Percentiles rank a stretch among this genome's conserved stretches.
phyloP scores from a whole-genome alignment of 208 protist genomes.

The Leishmania turanica region DNA sequence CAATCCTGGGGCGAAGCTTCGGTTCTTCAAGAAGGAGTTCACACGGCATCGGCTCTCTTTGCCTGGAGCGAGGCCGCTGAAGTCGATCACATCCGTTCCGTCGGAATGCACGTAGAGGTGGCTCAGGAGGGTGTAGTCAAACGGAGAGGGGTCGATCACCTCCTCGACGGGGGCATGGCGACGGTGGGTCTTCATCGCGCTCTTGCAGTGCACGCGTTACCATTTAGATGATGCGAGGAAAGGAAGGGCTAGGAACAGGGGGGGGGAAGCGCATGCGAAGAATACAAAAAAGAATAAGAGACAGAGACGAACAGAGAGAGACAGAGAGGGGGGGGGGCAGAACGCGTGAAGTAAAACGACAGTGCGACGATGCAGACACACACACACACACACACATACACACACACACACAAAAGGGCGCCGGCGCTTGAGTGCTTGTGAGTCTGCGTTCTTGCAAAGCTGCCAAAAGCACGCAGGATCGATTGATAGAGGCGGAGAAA shows the following conservation, averaged over 20 bases:
- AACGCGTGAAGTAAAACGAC: background rate
- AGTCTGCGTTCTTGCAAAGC: background rate
- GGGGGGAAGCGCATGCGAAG: background rate
- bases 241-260: background rate
- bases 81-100: conserved; percentile 80
- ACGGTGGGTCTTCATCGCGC: conserved; percentile 66
- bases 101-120: conserved; percentile 74
- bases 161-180: conserved; percentile 32
- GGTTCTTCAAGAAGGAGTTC: conserved; percentile 46
- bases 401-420: background rate
- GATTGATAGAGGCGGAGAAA: too few species aligned
- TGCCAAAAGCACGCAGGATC: background rate
- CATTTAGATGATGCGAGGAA: conserved; percentile 2
- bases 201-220: background rate
- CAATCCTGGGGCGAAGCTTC: conserved; percentile 28
- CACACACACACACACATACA: background rate
- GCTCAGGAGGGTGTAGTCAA: conserved; percentile 77
- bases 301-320: background rate
- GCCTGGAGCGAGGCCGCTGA: conserved; percentile 47
- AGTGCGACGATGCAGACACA: background rate
- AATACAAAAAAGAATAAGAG: background rate
- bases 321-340: background rate
- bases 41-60: conserved; percentile 34
- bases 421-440: background rate
- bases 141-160: conserved; percentile 50